Percentiles rank a stretch among this genome's conserved stretches.
These are phyloP conservation scores for Synchytrium microbalum DNA, from an alignment of 371 early-diverging fungal species.

Conservation along the genomic window DNA sequence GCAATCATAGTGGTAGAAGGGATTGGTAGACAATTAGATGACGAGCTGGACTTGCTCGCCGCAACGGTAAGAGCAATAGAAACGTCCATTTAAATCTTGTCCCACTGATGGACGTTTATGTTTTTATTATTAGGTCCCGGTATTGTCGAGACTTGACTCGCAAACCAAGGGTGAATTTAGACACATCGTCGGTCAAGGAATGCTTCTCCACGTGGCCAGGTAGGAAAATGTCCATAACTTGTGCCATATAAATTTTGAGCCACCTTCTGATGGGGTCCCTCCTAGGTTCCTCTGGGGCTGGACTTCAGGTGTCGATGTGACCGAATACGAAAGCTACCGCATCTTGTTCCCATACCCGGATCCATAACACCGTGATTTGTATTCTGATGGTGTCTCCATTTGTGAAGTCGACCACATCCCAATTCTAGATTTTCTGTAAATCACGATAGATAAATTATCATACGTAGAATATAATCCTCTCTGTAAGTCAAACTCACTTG, in stretches of 20 bases:
- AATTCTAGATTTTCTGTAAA: background rate
- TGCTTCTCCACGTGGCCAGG: background rate
- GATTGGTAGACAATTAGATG: conserved; percentile 81
- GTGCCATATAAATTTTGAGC: too few species aligned
- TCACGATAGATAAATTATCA: background rate
- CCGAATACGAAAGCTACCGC: background rate
- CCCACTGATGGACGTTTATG: too few species aligned
- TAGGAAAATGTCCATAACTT: too few species aligned
- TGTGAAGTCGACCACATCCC: background rate
- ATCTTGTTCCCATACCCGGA: background rate
- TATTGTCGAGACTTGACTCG: background rate
- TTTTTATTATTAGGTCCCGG: too few species aligned
- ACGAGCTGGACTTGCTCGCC: conserved; percentile 80
- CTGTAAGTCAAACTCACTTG: conserved; percentile 31
- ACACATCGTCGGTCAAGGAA: background rate
- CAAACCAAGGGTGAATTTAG: background rate
- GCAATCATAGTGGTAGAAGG: conserved; percentile 89
- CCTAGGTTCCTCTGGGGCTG: background rate
- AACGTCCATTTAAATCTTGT: too few species aligned
- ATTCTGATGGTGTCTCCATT: background rate
- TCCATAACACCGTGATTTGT: background rate
- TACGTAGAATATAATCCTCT: background rate
- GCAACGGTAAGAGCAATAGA: too few species aligned
- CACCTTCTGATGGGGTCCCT: too few species aligned
- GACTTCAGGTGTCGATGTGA: background rate